A percentile compares a stretch with the other conserved stretches of the same genome.
These are phyloP conservation scores for Neurospora crassa DNA, from an alignment of 2,329 filamentous ascomycete species.

Conservation along the genomic window DNA sequence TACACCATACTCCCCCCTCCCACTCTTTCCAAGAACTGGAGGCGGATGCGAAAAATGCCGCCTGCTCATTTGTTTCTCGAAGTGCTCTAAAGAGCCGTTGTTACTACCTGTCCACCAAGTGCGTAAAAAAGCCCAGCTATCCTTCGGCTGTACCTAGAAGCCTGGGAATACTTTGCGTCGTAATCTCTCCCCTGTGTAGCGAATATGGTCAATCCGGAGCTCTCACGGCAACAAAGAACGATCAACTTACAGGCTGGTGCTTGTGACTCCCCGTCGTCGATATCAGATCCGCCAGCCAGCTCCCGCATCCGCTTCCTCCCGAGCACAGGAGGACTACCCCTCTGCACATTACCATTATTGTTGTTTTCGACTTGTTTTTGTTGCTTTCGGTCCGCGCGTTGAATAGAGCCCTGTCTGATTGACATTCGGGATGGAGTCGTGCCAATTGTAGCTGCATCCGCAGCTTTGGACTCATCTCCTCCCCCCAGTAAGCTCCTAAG, in stretches of 20 bases:
- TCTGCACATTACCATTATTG: not conserved
- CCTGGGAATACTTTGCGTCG: constrained; percentile 17
- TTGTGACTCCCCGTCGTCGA: constrained; percentile 12
- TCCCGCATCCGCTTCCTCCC: constrained; percentile 22
- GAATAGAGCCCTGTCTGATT: constrained; percentile 12
- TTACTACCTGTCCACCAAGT: constrained; percentile 7
- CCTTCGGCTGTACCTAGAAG: constrained; percentile 7
- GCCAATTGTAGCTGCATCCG: constrained; percentile 1
- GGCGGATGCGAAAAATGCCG: not conserved
- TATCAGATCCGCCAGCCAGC: constrained; percentile 17
- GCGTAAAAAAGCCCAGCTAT: not conserved
- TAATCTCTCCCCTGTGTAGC: constrained; percentile 13
- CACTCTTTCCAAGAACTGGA: not conserved
- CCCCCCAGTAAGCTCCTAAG: not conserved
- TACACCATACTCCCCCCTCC: not conserved
- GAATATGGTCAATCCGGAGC: not conserved
- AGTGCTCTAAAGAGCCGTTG: constrained; percentile 14
- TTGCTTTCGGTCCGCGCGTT: not conserved
- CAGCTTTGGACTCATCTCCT: not conserved
- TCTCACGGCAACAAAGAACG: not conserved
- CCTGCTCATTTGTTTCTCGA: not conserved
- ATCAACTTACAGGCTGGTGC: constrained; percentile 15
- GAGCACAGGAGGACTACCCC: constrained; percentile 4
- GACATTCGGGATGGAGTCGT: constrained; percentile 1
- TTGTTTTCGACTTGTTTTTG: not conserved